Evolutionary conservation across 176 grass and related monocot genomes (phyloP), one percentile per base, ranked within the genome.

Genomic region (Alloteropsis semialata): DNA sequence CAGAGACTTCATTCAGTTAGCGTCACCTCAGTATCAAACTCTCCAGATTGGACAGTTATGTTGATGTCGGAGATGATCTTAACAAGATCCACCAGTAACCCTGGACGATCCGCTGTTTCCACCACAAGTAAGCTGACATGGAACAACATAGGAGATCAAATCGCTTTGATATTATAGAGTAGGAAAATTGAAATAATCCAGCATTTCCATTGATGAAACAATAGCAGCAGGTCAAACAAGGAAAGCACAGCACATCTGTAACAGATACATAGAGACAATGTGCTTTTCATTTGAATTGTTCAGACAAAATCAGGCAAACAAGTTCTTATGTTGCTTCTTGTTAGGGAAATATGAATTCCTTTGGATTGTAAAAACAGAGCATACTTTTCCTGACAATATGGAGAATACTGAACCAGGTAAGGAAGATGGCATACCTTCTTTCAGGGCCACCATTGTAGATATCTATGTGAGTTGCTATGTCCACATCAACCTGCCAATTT

Each of bases 401-500:
- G 81, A 76, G 21, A 89, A 55, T 27, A 58, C 17, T 73, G 46
- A 53, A 89, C 38, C 28, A 71, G 24, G 11, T 10, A 62, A 74
- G 77, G 62, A 27, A 54, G 5, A 64, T 21, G 24, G 0, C 69
- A 79, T 82, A 99, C 96, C 96, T 99, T 90, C 89, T 88, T 51
- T 96, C 89, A 93, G 96, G 87, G 32, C 93, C 89, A 87, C 94
- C 90, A 17, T 90, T 85, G 69, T 94, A 95, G 57, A 99, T 90
- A 48, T 96, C 70, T 81, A 99, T 89, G 78, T 87, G 96, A 42
- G 96, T 99, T 86, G 96, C 93, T 92, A 99, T 96, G 83, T 99
- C 96, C 85, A 99, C 80, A 83, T 99, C 96, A 84, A 99, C 84
- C 96, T 99, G 83, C 48, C 28, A 69, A 79, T 54, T 74, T 43